These are phyloP conservation scores for Geotrichum fermentans DNA, from an alignment of 1,139 yeast genomes.

Conservation along the genomic window DNA sequence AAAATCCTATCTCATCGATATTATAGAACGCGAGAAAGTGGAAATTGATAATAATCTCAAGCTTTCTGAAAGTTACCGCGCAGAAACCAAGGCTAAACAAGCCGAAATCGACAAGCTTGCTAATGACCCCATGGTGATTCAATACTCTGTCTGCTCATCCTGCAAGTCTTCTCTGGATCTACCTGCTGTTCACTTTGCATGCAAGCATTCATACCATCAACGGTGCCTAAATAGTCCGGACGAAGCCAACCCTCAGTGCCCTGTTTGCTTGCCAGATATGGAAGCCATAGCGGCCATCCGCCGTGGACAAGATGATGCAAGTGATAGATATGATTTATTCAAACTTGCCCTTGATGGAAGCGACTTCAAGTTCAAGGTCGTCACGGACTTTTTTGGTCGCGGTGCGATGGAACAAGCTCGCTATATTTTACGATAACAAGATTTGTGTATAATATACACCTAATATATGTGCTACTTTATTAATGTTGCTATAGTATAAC, in stretches of 20 bases:
- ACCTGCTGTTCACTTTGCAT: constrained; percentile 80
- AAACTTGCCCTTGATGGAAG: constrained; percentile 53
- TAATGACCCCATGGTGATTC: constrained; percentile 57
- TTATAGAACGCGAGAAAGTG: constrained; percentile 54
- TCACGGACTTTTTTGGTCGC: constrained; percentile 77
- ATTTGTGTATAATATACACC: not conserved
- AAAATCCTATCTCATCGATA: constrained; percentile 61
- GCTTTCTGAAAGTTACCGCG: constrained; percentile 62
- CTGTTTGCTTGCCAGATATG: constrained; percentile 63
- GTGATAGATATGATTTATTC: constrained; percentile 61
- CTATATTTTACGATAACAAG: constrained; percentile 13
- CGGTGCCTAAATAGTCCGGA: constrained; percentile 53
- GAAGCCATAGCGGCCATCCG: constrained; percentile 61
- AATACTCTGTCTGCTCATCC: constrained; percentile 63
- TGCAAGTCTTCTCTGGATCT: constrained; percentile 68
- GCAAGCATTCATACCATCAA: constrained; percentile 84
- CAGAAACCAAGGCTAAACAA: constrained; percentile 57
- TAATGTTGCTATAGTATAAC: too few relatives aligned
- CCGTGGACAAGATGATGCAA: constrained; percentile 55
- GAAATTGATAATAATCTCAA: constrained; percentile 67
- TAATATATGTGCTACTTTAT: too few relatives aligned
- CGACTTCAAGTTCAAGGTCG: constrained; percentile 64
- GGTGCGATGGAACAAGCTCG: constrained; percentile 63
- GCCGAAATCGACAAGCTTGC: constrained; percentile 50
- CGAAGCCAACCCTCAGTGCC: constrained; percentile 47